Evolutionary conservation across 2,329 filamentous ascomycete species (phyloP), one percentile per base, ranked within the genome.

Genomic region (Falciphora oryzae): DNA sequence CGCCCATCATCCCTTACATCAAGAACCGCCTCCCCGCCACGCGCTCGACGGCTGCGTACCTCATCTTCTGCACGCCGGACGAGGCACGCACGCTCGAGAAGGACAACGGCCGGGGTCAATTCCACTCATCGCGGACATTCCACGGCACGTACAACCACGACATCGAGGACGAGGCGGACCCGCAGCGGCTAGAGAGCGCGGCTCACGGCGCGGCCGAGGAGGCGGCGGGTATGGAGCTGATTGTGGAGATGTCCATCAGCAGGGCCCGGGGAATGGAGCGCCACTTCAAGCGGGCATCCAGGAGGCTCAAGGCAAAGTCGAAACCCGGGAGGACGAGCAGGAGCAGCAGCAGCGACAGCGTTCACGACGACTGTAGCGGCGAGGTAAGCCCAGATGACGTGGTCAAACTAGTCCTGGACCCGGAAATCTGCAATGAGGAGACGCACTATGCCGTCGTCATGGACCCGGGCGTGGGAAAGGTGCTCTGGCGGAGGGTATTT

Each of bases 381-480:
- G 44, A 57, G 0, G 69, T 74, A 1, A 65, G 64, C 3, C 18
- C 65, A 0, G 53, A 67, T 0, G 72, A 73, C 60, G 71, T 75
- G 4, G n/a, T 72, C 0, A 29, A 58, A 0, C 68, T 75, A 38
- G 44, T 75, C 4, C 60, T 68, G n/a, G 64, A 71, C 28, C 64
- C 67, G 10, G 63, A 70, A 10, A 73, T 75, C 22, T 70, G 66
- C 27, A 73, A 74, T 57, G 69, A 69, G 0, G 69, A 71, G 64
- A 75, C 74, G 7, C 74, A 75, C 64, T 76, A 74, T 13, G 73
- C 72, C 0, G 70, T 72, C 6, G 77, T 81, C 14, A 81, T 79
- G 69, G 81, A 84, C 59, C 80, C 81, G 0, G 75, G 77, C 65
- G 77, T 75, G 0, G 80, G 80, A 14, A 75, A 76, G 53, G 73